These are phyloP conservation scores for Alternaria sp. DNA, from an alignment of 2,329 filamentous ascomycete genomes.

Conservation along the genomic window DNA sequence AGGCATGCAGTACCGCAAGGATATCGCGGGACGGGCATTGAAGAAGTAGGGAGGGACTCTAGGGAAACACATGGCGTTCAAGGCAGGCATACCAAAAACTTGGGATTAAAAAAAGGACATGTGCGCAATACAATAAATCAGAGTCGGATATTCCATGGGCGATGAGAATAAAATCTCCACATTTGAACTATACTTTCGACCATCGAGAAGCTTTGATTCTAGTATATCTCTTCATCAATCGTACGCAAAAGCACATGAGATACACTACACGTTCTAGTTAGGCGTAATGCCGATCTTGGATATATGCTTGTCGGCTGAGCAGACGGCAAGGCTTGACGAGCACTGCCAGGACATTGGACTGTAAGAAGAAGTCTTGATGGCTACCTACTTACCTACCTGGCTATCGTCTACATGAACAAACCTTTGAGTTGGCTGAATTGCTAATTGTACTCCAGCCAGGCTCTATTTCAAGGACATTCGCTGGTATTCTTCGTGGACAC, in stretches of 20 bases:
- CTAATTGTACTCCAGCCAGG: neutral
- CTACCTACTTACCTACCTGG: slow-evolving; percentile 19
- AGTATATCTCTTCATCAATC: too few relatives aligned
- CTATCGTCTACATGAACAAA: neutral
- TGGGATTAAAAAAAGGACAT: neutral
- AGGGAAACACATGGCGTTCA: slow-evolving; percentile 2
- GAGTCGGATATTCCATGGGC: neutral
- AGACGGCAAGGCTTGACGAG: neutral
- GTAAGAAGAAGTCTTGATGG: neutral
- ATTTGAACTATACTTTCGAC: neutral
- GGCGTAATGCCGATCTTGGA: neutral
- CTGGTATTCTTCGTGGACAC: neutral
- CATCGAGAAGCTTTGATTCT: neutral
- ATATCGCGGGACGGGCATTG: slow-evolving; percentile 74
- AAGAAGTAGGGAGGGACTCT: slow-evolving; percentile 34
- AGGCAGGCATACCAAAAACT: slow-evolving; percentile 10
- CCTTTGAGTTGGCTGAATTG: too few relatives aligned
- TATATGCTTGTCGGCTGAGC: neutral
- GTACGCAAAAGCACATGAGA: too few relatives aligned
- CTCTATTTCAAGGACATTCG: neutral
- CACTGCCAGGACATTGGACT: neutral
- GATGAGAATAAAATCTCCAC: neutral
- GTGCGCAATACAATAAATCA: neutral
- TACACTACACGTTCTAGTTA: neutral
- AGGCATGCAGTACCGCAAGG: slow-evolving; percentile 89